Percentiles rank a stretch among this genome's conserved stretches.
Evolutionary conservation across 306 rosid genomes (phyloP).

Genomic region (Vigna trinervia): DNA sequence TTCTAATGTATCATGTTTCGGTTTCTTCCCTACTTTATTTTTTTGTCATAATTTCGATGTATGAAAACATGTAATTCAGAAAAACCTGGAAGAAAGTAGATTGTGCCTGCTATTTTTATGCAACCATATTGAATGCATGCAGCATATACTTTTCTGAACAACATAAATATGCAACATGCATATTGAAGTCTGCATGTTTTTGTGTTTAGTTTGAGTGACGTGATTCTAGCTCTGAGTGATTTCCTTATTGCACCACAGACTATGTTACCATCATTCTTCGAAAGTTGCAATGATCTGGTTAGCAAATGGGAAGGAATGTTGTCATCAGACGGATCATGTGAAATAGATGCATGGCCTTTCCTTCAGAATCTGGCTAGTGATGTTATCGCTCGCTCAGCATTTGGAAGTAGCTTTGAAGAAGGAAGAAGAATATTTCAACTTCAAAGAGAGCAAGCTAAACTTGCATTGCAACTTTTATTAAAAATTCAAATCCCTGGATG

Average conservation of each 20-base stretch:
- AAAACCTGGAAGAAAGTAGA: not conserved
- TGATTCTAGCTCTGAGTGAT: not conserved
- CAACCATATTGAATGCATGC: not conserved
- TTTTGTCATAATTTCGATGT: too few species aligned
- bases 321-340: conserved; percentile 48
- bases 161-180: not conserved
- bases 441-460: conserved; percentile 42
- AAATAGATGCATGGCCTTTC: conserved; percentile 45
- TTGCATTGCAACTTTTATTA: not conserved
- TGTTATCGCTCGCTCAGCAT: conserved; percentile 56
- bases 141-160: not conserved
- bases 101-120: not conserved
- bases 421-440: conserved; percentile 62
- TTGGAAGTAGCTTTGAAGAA: conserved; percentile 61
- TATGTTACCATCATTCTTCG: conserved; percentile 47
- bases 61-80: too few species aligned
- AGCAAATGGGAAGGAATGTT: conserved; percentile 53
- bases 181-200: not conserved
- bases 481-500: conserved; percentile 52
- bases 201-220: not conserved
- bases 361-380: conserved; percentile 49
- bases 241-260: conserved; percentile 36
- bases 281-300: conserved; percentile 50
- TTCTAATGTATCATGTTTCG: too few species aligned
- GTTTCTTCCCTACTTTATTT: too few species aligned